These are phyloP conservation scores for Davidsoniella australis DNA, from an alignment of 2,329 filamentous ascomycete genomes.

Conservation along the genomic window DNA sequence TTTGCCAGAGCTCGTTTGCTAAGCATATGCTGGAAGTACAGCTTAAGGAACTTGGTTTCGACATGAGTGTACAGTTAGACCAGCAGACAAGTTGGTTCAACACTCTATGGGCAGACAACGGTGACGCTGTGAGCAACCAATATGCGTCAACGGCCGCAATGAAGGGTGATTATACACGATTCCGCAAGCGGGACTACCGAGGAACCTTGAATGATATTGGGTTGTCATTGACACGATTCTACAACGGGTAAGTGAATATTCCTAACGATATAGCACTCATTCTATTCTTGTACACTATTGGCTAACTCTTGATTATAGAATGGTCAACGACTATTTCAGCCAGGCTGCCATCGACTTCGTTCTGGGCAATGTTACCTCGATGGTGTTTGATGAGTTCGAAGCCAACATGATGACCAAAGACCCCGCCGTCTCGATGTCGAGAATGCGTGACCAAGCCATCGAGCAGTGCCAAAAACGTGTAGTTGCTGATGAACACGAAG, in stretches of 20 bases:
- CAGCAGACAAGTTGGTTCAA: slow-evolving; percentile 88
- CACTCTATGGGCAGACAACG: slow-evolving; percentile 91
- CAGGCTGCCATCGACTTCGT: slow-evolving; percentile 91
- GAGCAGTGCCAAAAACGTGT: slow-evolving; percentile 78
- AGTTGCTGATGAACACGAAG: slow-evolving; percentile 65
- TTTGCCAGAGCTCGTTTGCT: slow-evolving; percentile 82
- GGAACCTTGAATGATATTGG: slow-evolving; percentile 85
- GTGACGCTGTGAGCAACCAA: slow-evolving; percentile 85
- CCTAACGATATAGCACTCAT: background rate
- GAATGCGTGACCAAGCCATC: slow-evolving; percentile 74
- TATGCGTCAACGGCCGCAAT: slow-evolving; percentile 91
- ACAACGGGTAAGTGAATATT: slow-evolving; percentile 37
- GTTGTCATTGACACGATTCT: slow-evolving; percentile 63
- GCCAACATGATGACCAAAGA: slow-evolving; percentile 85
- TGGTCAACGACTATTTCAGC: slow-evolving; percentile 94
- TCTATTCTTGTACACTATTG: background rate
- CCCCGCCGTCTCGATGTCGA: slow-evolving; percentile 70
- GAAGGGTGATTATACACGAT: slow-evolving; percentile 92
- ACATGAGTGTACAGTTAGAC: slow-evolving; percentile 58
- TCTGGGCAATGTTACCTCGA: slow-evolving; percentile 68
- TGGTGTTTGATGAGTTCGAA: slow-evolving; percentile 88
- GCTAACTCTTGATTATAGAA: slow-evolving; percentile 33
- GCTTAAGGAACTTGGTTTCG: slow-evolving; percentile 57
- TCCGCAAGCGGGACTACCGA: slow-evolving; percentile 73
- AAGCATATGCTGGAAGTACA: slow-evolving; percentile 69